These are phyloP conservation scores for Elongisporangium senticosum DNA, from an alignment of 352 stramenopile species.

Conservation along the genomic window DNA sequence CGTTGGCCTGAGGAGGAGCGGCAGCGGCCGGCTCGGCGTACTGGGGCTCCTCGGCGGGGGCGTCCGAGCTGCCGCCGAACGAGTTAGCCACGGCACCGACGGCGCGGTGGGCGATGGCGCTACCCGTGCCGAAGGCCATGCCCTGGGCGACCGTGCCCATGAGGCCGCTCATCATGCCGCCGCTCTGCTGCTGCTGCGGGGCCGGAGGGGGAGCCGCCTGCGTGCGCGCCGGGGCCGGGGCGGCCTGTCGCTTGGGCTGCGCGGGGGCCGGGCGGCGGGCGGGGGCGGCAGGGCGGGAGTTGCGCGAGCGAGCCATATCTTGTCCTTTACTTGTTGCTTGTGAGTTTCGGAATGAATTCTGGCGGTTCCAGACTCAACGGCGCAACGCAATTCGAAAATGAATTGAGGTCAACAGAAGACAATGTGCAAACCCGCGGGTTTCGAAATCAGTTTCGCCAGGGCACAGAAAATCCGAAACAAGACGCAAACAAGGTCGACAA, in stretches of 20 bases:
- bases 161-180: constrained; percentile 92
- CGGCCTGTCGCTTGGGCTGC: constrained; percentile 16
- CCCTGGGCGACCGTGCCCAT: constrained; percentile 94
- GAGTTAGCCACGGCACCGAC: constrained; percentile 73
- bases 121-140: constrained; percentile 98
- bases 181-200: constrained; percentile 39
- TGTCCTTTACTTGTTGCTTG: constrained; percentile 15
- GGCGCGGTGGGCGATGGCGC: constrained; percentile 92
- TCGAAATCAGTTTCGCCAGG: neutral
- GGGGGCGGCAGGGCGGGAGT: constrained; percentile 27
- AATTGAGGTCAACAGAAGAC: constrained; percentile 10
- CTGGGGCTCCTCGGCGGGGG: constrained; percentile 24
- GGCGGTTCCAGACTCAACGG: constrained; percentile 11
- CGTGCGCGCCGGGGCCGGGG: constrained; percentile 44
- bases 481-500: neutral
- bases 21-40: constrained; percentile 24
- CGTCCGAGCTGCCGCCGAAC: constrained; percentile 55
- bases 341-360: constrained; percentile 24
- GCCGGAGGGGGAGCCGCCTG: constrained; percentile 49
- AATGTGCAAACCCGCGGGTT: neutral
- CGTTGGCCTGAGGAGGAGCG: constrained; percentile 27
- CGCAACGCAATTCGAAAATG: constrained; percentile 16
- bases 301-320: constrained; percentile 26
- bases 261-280: constrained; percentile 11
- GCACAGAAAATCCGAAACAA: neutral